Percentiles rank a stretch among this genome's conserved stretches.
These are phyloP conservation scores for Butyriboletus appendiculatus DNA, from an alignment of 1,284 basidiomycete genomes.

Conservation along the genomic window DNA sequence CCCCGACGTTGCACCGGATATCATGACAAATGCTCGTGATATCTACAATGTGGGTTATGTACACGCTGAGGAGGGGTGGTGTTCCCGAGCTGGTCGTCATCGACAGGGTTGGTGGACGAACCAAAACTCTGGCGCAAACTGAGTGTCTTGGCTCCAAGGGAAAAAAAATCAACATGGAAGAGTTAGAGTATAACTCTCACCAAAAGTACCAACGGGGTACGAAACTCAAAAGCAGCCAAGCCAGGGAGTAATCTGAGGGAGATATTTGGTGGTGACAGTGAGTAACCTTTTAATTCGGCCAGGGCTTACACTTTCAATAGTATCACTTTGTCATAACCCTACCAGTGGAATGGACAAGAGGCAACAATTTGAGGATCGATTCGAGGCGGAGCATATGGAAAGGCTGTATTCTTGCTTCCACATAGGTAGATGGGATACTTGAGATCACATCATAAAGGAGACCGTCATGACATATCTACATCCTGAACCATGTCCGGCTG, in stretches of 20 bases:
- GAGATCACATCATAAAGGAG: not conserved
- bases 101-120: not conserved
- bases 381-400: not conserved
- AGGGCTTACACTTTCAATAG: not conserved
- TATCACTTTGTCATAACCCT: not conserved
- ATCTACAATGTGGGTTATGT: not conserved
- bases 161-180: not conserved
- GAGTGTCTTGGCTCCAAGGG: too few species aligned
- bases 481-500: slow-evolving; percentile 54
- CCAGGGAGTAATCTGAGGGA: not conserved
- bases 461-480: slow-evolving; percentile 55
- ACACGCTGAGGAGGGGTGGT: not conserved
- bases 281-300: not conserved
- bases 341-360: not conserved
- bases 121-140: too few species aligned
- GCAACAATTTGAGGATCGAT: not conserved
- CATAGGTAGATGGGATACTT: not conserved
- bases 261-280: not conserved
- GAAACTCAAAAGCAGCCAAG: not conserved
- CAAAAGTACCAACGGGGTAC: not conserved
- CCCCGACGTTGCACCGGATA: not conserved
- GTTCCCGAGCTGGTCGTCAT: not conserved
- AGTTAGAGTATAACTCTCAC: not conserved
- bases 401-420: not conserved
- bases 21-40: not conserved